Base-by-base conservation (phyloP, 2,329 filamentous ascomycete species). In the Dactylella cylindrospora region DNA sequence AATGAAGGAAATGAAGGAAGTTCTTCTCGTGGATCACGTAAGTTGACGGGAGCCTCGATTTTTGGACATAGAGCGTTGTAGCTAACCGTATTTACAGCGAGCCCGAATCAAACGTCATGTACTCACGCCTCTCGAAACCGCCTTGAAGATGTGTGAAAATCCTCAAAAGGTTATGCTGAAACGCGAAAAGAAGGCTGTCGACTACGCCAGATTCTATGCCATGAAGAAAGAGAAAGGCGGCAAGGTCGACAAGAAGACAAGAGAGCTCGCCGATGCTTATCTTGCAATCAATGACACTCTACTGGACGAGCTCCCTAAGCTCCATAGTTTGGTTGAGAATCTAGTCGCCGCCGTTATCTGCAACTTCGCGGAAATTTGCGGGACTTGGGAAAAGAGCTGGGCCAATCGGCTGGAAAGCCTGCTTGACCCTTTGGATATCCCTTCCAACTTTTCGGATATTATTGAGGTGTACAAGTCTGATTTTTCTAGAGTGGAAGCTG, bases 141-240 rank as follows among this genome's bases (percentile, higher is more conserved):
- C 90, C 23, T 86, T 93, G 71, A 84, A 86, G 69, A 79, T 88
- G 6, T 90, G 95, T 69, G 84, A 86, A 47, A 86, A 88, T 28
- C 90, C 91, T 1, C 87, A 90, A 41, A 81, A 90, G 59, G 85
- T 93, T 3, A 95, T 97, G 82, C 88, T 90, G 71, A 95, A 97
- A 75, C 86, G 93, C 19, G 85, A 90, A 68, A 97, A 97, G 76
- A 85, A 88, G n/a, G 81, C 94, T 10, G 76, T 91, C 12, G 90
- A 96, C 70, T 97, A 88, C 72, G 88, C 91, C 66, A 86, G 86
- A 67, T 88, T 82, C 67, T 84, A 88, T 69, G 82, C 86, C 67
- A 79, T 90, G 57, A 85, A 86, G 70, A 61, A 61, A 35, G 86
- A 89, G 36, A 79, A 82, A 26, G 88, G 89, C 65, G 90, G 94